phyloP scores from a whole-genome alignment of 1,139 yeast genomes.

The Pichia norvegensis region DNA sequence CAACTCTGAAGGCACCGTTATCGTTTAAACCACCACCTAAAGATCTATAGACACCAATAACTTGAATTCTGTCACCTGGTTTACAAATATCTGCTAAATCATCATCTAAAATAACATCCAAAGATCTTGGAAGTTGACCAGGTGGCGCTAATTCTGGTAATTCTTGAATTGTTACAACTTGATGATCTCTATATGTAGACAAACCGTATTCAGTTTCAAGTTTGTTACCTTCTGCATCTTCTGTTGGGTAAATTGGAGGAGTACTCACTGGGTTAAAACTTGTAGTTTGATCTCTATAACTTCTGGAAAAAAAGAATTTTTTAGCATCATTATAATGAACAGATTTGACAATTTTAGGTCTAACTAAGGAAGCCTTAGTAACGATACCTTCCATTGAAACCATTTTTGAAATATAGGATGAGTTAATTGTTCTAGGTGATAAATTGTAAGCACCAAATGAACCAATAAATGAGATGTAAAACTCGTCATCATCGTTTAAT shows the following conservation, averaged over 20 bases:
- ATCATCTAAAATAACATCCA: constrained; percentile 86
- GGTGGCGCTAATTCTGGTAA: constrained; percentile 99
- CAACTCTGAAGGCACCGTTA: constrained; percentile 66
- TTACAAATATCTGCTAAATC: constrained; percentile 87
- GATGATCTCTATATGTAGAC: constrained; percentile 90
- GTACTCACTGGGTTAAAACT: constrained; percentile 80
- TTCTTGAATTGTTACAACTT: constrained; percentile 87
- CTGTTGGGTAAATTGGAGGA: constrained; percentile 87
- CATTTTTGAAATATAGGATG: constrained; percentile 69
- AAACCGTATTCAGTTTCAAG: constrained; percentile 88
- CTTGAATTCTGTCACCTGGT: constrained; percentile 94
- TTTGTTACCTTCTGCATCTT: constrained; percentile 85
- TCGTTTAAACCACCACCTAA: constrained; percentile 72
- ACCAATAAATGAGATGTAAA: constrained; percentile 79
- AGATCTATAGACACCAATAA: constrained; percentile 91
- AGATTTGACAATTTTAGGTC: constrained; percentile 87
- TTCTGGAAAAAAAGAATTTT: constrained; percentile 79
- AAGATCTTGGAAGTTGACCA: constrained; percentile 90
- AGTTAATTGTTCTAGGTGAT: constrained; percentile 80
- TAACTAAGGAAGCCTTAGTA: constrained; percentile 83
- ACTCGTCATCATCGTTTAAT: constrained; percentile 55
- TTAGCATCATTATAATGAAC: constrained; percentile 91
- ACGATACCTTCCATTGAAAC: constrained; percentile 93
- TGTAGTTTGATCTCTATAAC: constrained; percentile 88
- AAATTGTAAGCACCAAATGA: constrained; percentile 85